A percentile compares a stretch with the other conserved stretches of the same genome.
These are phyloP conservation scores for Sporothrix inflata DNA, from an alignment of 2,329 filamentous ascomycete genomes.

Conservation along the genomic window DNA sequence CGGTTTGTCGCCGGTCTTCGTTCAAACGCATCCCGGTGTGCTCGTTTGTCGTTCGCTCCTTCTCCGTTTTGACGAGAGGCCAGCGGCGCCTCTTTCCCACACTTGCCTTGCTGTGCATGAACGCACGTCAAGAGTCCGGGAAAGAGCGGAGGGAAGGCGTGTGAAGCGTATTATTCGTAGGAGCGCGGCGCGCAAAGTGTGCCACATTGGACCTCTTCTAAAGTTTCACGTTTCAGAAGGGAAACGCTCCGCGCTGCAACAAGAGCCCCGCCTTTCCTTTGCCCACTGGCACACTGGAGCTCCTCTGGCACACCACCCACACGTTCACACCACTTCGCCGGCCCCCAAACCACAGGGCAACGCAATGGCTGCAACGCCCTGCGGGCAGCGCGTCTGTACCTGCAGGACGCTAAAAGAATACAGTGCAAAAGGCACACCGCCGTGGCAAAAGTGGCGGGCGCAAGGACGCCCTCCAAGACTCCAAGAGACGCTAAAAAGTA, in stretches of 20 bases:
- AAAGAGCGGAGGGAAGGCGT: neutral
- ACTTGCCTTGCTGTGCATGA: neutral
- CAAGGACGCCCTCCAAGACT: neutral
- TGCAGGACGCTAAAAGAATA: constrained; percentile 26
- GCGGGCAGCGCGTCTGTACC: constrained; percentile 14
- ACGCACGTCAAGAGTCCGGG: neutral
- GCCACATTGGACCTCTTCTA: neutral
- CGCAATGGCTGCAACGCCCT: neutral
- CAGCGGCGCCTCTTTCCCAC: neutral
- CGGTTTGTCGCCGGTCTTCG: neutral
- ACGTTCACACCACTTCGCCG: neutral
- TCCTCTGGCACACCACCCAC: neutral
- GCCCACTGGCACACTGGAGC: neutral
- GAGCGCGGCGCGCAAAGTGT: neutral
- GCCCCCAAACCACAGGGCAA: neutral
- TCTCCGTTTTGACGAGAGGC: neutral
- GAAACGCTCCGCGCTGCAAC: constrained; percentile 17
- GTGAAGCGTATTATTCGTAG: neutral
- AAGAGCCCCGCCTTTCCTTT: constrained; percentile 3
- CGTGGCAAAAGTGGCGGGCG: neutral
- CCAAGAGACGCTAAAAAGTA: neutral
- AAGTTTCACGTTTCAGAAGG: constrained; percentile 29
- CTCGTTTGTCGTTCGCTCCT: neutral
- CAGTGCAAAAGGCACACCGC: neutral
- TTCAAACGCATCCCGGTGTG: neutral